Base-by-base conservation (phyloP, 2,329 filamentous ascomycete genomes). In the Talaromyces verruculosus region DNA sequence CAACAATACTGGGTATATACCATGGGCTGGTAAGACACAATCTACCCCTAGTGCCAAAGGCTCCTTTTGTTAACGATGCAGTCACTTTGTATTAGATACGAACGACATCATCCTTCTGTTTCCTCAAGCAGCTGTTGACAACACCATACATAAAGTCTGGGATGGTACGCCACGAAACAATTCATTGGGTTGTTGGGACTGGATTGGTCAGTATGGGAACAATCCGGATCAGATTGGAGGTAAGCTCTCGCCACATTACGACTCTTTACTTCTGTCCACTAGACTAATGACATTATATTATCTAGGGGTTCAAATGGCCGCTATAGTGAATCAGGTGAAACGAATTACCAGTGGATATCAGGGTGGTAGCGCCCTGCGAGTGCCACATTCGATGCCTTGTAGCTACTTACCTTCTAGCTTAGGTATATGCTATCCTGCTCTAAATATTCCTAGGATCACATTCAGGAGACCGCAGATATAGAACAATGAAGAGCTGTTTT, bases 251-350 rank as follows among this genome's bases (percentile, higher is more conserved):
- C 8, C 3, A 8, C 15, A 28, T 51, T 4, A 25, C 5, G 22
- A n/a, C 11, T 22, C 2, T 51, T 28, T 2, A 5, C 22, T 30
- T 17, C 15, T 25, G 5, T 51, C 19, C 2, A 17, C 13, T 25
- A 17, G 7, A 39, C 5, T 39, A 30, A 33, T 25, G 4, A 30
- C 2, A 13, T 5, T 63, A 1, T 5, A 8, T 17, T 0, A 30
- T 28, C 10, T 41, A 67, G 68, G 68, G 2, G 67, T 64, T 6
- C 69, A 70, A 63, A 70, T 71, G 63, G 66, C 22, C n/a, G 69
- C 69, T 5, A 65, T 68, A 25, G 53, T 69, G n/a, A 70, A 68
- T 22, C 68, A 68, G 45, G 66, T 69, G 6, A 67, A 67, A 22
- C 49, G 61, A n/a, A 67, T 70, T 19, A 47, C 64, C 3, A 69